Conservation (phyloP, 148 eudicot genomes). For the Cornus kousa region DNA sequence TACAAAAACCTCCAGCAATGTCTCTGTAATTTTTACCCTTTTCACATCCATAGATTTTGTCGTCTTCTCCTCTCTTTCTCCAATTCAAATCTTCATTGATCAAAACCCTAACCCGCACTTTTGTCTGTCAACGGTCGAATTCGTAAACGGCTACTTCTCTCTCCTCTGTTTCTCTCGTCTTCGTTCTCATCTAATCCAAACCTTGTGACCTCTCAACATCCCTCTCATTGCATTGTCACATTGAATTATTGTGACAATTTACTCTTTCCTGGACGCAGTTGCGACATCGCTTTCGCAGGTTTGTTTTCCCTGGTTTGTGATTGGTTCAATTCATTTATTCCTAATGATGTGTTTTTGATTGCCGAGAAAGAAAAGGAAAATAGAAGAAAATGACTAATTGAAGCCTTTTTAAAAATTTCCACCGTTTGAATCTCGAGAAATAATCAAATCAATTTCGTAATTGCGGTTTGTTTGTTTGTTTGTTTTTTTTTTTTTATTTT, state of each 20-base stretch:
- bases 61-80: neutral
- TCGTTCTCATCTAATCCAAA: neutral
- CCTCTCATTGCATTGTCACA: neutral
- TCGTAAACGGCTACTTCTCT: conserved; percentile 6
- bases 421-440: neutral
- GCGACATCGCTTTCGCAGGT: neutral
- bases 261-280: neutral
- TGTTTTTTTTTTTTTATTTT: neutral
- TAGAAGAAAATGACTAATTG: neutral
- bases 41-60: neutral
- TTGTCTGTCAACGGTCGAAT: conserved; percentile 28
- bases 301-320: neutral
- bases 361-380: neutral
- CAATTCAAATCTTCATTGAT: neutral
- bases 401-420: neutral
- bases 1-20: too few relatives aligned
- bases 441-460: neutral
- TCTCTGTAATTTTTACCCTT: too few relatives aligned
- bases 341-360: neutral
- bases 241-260: neutral
- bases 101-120: neutral
- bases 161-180: neutral
- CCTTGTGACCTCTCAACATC: neutral
- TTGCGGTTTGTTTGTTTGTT: neutral
- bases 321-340: neutral